These are phyloP conservation scores for Fusarium abutilonis DNA, from an alignment of 2,329 filamentous ascomycete genomes.

Conservation along the genomic window DNA sequence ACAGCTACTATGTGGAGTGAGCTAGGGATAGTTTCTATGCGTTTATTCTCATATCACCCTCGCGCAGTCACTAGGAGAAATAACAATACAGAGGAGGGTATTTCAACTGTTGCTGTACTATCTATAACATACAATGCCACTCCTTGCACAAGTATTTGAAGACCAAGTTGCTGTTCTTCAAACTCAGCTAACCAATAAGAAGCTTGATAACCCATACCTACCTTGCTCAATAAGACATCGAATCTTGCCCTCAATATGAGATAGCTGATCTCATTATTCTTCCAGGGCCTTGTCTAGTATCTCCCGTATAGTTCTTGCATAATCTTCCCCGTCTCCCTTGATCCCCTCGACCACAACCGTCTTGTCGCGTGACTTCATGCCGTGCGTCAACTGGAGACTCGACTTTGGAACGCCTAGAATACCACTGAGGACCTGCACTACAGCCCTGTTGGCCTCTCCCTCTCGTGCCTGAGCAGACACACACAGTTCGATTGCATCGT, in stretches of 20 bases:
- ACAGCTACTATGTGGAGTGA: too few species aligned
- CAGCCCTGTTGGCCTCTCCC: slow-evolving; percentile 75
- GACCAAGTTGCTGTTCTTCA: too few species aligned
- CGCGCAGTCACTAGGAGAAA: too few species aligned
- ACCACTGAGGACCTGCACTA: slow-evolving; percentile 69
- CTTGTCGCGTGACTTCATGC: slow-evolving; percentile 72
- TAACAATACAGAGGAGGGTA: too few species aligned
- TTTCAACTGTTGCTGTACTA: too few species aligned
- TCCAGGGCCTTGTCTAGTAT: slow-evolving; percentile 44
- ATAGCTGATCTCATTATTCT: slow-evolving; percentile 13
- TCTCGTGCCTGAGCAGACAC: slow-evolving; percentile 73
- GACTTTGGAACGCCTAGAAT: slow-evolving; percentile 70
- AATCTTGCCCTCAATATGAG: neutral
- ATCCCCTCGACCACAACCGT: slow-evolving; percentile 58
- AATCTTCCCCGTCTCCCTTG: slow-evolving; percentile 46
- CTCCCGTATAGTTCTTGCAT: slow-evolving; percentile 43
- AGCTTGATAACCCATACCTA: slow-evolving; percentile 8
- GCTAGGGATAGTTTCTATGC: too few species aligned
- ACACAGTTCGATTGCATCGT: slow-evolving; percentile 69
- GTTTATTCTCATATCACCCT: too few species aligned
- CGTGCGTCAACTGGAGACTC: slow-evolving; percentile 68
- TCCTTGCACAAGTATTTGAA: too few species aligned
- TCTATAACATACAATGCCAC: too few species aligned
- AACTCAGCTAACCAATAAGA: slow-evolving; percentile 13
- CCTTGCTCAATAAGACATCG: neutral